Percentiles rank a stretch among this genome's conserved stretches.
Conservation (phyloP, 495 filamentous ascomycete genomes). For the Penicillium salamii region DNA sequence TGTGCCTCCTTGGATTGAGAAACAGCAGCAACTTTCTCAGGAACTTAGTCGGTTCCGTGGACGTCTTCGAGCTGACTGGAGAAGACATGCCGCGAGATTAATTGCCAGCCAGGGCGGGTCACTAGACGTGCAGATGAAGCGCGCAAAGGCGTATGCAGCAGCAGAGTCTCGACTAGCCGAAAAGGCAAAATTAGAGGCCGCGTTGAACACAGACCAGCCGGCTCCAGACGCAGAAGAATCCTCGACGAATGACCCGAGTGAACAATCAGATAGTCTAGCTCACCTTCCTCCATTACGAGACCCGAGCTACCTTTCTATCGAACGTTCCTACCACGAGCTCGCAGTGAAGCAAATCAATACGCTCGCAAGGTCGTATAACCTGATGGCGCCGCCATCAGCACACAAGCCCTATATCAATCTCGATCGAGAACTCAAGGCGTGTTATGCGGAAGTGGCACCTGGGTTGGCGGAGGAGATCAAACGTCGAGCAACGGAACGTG, state of each 20-base stretch:
- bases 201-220: slow-evolving; percentile 26
- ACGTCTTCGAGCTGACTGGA: slow-evolving; percentile 80
- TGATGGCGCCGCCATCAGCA: slow-evolving; percentile 86
- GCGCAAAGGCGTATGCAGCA: slow-evolving; percentile 69
- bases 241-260: slow-evolving; percentile 2
- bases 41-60: slow-evolving; percentile 67
- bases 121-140: slow-evolving; percentile 69
- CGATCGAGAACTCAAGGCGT: slow-evolving; percentile 74
- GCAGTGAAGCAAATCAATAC: slow-evolving; percentile 76
- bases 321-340: slow-evolving; percentile 74
- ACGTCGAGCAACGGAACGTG: slow-evolving; percentile 59
- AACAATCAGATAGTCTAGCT: slow-evolving; percentile 25
- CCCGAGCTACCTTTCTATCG: slow-evolving; percentile 56
- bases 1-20: slow-evolving; percentile 74
- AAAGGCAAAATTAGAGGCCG: slow-evolving; percentile 42
- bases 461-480: slow-evolving; percentile 66
- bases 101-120: slow-evolving; percentile 79
- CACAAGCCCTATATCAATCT: slow-evolving; percentile 92
- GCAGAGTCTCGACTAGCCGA: slow-evolving; percentile 60
- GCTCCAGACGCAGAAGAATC: slow-evolving; percentile 13
- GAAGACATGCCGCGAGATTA: slow-evolving; percentile 72
- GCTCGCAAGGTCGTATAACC: slow-evolving; percentile 85
- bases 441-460: slow-evolving; percentile 84
- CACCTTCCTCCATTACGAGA: slow-evolving; percentile 43
- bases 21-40: slow-evolving; percentile 84